Percentiles rank a stretch among this genome's conserved stretches.
Evolutionary conservation across 495 filamentous ascomycete genomes (phyloP).

Genomic region (Penicillium turbatum): DNA sequence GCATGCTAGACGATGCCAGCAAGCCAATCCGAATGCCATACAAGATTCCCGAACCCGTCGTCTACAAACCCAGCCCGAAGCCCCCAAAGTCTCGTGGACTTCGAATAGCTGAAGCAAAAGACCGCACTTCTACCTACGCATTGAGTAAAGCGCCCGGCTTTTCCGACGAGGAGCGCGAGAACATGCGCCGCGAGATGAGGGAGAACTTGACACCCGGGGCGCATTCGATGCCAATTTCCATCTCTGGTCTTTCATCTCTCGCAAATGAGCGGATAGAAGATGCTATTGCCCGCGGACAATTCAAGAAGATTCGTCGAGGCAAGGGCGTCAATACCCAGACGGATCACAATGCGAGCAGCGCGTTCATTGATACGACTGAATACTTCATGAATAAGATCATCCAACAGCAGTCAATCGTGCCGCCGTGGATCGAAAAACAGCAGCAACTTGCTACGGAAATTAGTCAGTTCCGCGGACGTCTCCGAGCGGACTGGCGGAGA

Average conservation of each 20-base stretch:
- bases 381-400: conserved; percentile 99
- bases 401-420: conserved; percentile 72
- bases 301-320: conserved; percentile 80
- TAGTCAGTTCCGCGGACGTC: conserved; percentile 62
- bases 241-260: conserved; percentile 74
- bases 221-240: conserved; percentile 68
- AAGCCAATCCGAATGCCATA: conserved; percentile 57
- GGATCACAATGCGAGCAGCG: conserved; percentile 77
- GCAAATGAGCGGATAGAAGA: conserved; percentile 95
- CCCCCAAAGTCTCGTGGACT: conserved; percentile 45
- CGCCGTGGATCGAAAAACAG: conserved; percentile 86
- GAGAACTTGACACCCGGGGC: conserved; percentile 74
- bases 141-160: conserved; percentile 55
- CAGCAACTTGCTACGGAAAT: conserved; percentile 75
- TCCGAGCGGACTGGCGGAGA: conserved; percentile 82
- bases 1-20: conserved; percentile 86
- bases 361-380: conserved; percentile 94
- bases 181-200: conserved; percentile 64
- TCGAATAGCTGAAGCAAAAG: conserved; percentile 71
- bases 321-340: conserved; percentile 63
- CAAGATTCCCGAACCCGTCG: conserved; percentile 55
- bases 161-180: conserved; percentile 65
- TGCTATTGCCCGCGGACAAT: conserved; percentile 87
- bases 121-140: conserved; percentile 69
- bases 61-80: conserved; percentile 55